These are phyloP conservation scores for Crithidia acanthocephali DNA, from an alignment of 208 protist genomes.

Conservation along the genomic window DNA sequence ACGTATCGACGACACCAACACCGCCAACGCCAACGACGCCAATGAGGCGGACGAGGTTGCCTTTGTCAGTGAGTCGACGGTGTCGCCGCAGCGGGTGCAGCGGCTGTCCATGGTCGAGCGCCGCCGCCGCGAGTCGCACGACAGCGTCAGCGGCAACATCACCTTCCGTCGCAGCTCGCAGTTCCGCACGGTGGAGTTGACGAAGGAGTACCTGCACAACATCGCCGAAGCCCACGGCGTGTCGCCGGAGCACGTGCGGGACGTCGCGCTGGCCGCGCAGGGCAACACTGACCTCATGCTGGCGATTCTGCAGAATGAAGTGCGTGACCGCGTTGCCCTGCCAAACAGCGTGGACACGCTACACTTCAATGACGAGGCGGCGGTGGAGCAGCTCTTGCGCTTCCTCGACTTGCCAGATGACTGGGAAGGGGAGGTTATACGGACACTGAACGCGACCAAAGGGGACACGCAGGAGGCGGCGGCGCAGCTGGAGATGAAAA, in stretches of 20 bases:
- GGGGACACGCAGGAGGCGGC: constrained; percentile 65
- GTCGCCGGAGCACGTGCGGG: constrained; percentile 47
- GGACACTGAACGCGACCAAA: constrained; percentile 63
- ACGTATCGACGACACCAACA: constrained; percentile 6
- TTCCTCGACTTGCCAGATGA: constrained; percentile 51
- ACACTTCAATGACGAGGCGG: constrained; percentile 60
- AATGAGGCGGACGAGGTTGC: neutral
- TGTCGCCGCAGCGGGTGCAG: constrained; percentile 23
- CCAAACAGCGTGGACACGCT: constrained; percentile 32
- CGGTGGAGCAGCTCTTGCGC: constrained; percentile 57
- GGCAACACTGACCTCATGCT: constrained; percentile 68
- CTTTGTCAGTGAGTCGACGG: neutral
- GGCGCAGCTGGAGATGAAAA: constrained; percentile 37
- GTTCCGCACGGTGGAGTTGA: constrained; percentile 44
- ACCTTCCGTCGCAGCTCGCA: constrained; percentile 25
- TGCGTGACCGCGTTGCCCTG: constrained; percentile 32
- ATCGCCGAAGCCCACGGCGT: constrained; percentile 49
- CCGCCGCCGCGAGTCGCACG: constrained; percentile 18
- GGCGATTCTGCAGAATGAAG: constrained; percentile 59
- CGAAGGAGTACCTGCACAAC: constrained; percentile 52
- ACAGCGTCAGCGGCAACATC: constrained; percentile 1
- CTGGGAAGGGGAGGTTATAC: constrained; percentile 62
- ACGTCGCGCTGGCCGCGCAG: constrained; percentile 60
- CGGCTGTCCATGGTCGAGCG: constrained; percentile 21
- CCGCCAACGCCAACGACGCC: neutral